Conservation (phyloP, 352 stramenopile species). For the Globisporangium lucens region DNA sequence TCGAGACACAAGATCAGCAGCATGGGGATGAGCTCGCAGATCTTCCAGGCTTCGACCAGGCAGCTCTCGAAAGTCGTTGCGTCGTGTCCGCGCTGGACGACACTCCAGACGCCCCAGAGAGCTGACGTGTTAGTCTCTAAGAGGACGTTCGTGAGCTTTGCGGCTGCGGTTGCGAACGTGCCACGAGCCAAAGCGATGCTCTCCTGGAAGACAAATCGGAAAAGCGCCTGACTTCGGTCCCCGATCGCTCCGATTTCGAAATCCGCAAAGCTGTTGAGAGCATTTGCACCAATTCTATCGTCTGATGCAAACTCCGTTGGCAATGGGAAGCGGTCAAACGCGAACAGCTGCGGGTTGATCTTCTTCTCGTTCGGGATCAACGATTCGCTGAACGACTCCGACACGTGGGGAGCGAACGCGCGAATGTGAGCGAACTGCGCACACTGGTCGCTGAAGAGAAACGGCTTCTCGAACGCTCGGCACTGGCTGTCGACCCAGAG, state of each 20-base stretch:
- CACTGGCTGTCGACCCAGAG: conserved; percentile 24
- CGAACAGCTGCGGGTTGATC: conserved; percentile 9
- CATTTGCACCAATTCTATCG: neutral
- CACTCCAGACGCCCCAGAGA: conserved; percentile 19
- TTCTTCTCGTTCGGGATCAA: conserved; percentile 13
- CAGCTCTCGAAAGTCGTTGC: conserved; percentile 15
- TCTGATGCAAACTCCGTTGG: neutral
- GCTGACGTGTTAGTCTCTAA: neutral
- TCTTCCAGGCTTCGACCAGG: conserved; percentile 20
- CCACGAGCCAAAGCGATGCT: conserved; percentile 7
- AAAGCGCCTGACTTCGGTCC: neutral
- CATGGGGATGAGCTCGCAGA: conserved; percentile 21
- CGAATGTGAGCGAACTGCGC: neutral
- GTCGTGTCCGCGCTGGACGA: conserved; percentile 19
- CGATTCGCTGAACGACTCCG: conserved; percentile 20
- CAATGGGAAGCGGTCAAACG: conserved; percentile 23
- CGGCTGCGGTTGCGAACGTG: conserved; percentile 5
- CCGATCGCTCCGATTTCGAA: conserved; percentile 14
- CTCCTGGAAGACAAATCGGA: conserved; percentile 6
- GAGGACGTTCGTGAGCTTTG: neutral
- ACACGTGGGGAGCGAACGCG: conserved; percentile 17
- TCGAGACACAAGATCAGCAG: neutral
- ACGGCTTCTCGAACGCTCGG: conserved; percentile 21
- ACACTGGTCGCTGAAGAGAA: conserved; percentile 12
- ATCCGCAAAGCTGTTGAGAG: neutral